Evolutionary conservation across 495 filamentous ascomycete genomes (phyloP).

Genomic region (Mycothermus thermophilus): DNA sequence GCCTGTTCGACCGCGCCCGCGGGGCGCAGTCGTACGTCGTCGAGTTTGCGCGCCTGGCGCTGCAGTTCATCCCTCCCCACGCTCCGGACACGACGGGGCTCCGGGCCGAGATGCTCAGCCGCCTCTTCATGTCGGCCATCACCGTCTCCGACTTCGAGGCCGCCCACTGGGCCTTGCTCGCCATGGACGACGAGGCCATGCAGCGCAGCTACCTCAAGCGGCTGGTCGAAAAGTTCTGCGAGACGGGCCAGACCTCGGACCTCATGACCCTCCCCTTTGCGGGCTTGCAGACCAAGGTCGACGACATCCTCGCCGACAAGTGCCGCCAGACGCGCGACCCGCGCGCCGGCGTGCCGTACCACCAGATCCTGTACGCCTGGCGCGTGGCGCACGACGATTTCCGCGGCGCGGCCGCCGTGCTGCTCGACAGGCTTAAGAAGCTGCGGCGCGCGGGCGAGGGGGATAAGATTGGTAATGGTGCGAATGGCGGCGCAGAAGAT

Average conservation of each 20-base stretch:
- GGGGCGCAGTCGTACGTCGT: conserved; percentile 65
- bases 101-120: conserved; percentile 58
- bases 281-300: conserved; percentile 59
- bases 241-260: conserved; percentile 49
- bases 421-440: conserved; percentile 48
- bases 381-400: conserved; percentile 71
- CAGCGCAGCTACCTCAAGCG: conserved; percentile 47
- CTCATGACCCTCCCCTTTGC: conserved; percentile 65
- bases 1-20: conserved; percentile 63
- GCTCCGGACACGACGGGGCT: conserved; percentile 22
- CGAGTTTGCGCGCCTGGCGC: conserved; percentile 68
- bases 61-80: conserved; percentile 42
- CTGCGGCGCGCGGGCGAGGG: conserved; percentile 33
- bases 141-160: conserved; percentile 64
- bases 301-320: conserved; percentile 56
- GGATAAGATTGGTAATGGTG: conserved; percentile 31
- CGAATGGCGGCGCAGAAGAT: conserved; percentile 33
- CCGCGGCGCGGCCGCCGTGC: conserved; percentile 70
- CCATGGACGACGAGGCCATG: conserved; percentile 53
- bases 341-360: conserved; percentile 47
- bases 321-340: conserved; percentile 46
- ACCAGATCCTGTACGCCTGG: conserved; percentile 79
- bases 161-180: conserved; percentile 64
- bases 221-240: conserved; percentile 58
- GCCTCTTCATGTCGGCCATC: conserved; percentile 69